A percentile compares a stretch with the other conserved stretches of the same genome.
Evolutionary conservation across 2,329 filamentous ascomycete genomes (phyloP).

Genomic region (Ophiocordyceps unilateralis): DNA sequence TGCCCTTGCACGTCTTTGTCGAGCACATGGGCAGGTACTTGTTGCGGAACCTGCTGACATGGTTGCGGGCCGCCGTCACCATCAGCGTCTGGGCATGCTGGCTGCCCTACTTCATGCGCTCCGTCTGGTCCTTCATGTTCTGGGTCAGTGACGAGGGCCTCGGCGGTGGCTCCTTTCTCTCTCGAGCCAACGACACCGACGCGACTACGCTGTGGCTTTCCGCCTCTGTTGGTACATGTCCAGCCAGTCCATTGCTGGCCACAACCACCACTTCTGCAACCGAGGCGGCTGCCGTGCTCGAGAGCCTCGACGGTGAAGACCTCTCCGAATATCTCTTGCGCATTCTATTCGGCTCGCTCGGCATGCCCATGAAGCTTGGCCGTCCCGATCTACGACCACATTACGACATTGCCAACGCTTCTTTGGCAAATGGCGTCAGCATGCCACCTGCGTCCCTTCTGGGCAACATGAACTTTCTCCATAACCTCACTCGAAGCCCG

Average conservation of each 20-base stretch:
- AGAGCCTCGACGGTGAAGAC: constrained; percentile 12
- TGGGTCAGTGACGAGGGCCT: constrained; percentile 76
- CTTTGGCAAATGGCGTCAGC: constrained; percentile 1
- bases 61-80: constrained; percentile 64
- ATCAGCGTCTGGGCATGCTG: constrained; percentile 74
- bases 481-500: constrained; percentile 49
- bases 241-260: constrained; percentile 17
- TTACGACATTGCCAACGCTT: constrained; percentile 4
- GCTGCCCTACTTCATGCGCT: constrained; percentile 79
- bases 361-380: constrained; percentile 9
- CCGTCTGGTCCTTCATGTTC: constrained; percentile 85
- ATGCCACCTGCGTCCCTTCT: constrained; percentile 25
- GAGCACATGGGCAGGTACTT: constrained; percentile 62
- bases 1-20: constrained; percentile 68
- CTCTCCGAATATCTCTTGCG: constrained; percentile 16
- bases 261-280: constrained; percentile 14
- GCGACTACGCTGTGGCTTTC: constrained; percentile 13
- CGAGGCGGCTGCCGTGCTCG: constrained; percentile 13
- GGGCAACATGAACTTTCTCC: constrained; percentile 38
- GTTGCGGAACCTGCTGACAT: constrained; percentile 53
- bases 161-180: constrained; percentile 15
- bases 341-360: constrained; percentile 12
- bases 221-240: constrained; percentile 14
- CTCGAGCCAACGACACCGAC: constrained; percentile 8
- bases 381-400: constrained; percentile 5